Base-by-base conservation (phyloP, 768 basidiomycete genomes). In the Asterophora parasitica region DNA sequence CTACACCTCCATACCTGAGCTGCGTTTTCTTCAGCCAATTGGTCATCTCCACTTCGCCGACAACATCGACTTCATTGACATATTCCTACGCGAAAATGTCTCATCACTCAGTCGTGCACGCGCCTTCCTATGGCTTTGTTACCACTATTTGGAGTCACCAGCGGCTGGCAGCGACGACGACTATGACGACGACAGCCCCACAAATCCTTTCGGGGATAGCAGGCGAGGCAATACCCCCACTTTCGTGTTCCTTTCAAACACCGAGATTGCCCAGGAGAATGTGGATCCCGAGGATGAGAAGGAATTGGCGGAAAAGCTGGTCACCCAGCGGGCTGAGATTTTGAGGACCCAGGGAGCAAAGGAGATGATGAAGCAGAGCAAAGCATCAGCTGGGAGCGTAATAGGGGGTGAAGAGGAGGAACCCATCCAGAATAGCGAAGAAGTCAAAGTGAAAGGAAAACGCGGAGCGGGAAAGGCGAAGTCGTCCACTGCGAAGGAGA, bases 101-200 rank as follows among this genome's bases (percentile, higher is more conserved):
- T 82, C 88, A 7, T 91, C 91, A 1, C 61, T 66, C 5, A 81
- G 83, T 43, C 85, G 92, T 36, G 89, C 88, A 6, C 75, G 69
- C 36, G 87, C 85, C 2, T 92, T 95, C 64, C 77, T 95, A 23
- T 92, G 88, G 85, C 74, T 93, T 46, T 76, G 92, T 59, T 92
- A 80, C 67, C 81, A 85, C 59, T 88, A 88, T 60, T 74, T 88
- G 51, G 86, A 89, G 60, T 65, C 66, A 11, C 61, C 66, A 8
- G 56, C 63, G 4, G 53, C 50, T 26, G 56, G 64, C 23, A 53
- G 45, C 31, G 68, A 67, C 32, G 70, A 74, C 33, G 67, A 75
- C 52, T 66, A 74, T 40, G 69, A 74, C 54, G 63, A 62, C 30
- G 65, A 67, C 17, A 58, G 61, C 31, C 57, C 58, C 4, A 47